Evolutionary conservation across 2,329 filamentous ascomycete genomes (phyloP), one percentile per base, ranked within the genome.

Genomic region (Tympanopsis confertula): DNA sequence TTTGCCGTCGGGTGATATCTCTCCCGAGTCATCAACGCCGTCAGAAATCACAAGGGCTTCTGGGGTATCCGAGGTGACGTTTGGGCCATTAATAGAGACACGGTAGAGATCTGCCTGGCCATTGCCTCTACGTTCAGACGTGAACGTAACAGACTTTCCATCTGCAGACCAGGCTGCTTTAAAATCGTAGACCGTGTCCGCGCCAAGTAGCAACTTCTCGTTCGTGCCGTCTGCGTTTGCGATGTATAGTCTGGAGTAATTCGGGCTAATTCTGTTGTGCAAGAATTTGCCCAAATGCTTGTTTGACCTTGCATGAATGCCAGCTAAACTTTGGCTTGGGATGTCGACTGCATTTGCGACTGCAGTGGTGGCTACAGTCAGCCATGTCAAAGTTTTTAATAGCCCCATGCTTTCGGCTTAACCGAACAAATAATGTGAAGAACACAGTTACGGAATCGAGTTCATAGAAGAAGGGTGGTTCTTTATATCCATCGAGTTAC

Each of bases 1-100:
- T 60, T 3, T 61, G 3, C 57, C 55, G 39, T 65, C 49, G 0
- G 60, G 61, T 0, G 59, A 64, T 1, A 64, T 33, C 0, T 50
- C 52, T 5, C 47, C 54, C 0, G 47, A 49, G 39, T 63, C 61
- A 38, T 65, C 59, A 26, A 26, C 22, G 7, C 7, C 22, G 22
- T 7, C 7, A 7, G 22, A 26, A 10, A n/a, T 26, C 7, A 26
- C 22, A 26, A 26, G 7, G 7, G 22, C 7, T n/a, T 26, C 42
- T 38, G 59, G 46, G 4, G 65, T 38, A 0, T 48, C 54, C 0
- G 54, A 52, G n/a, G n/a, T 7, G n/a, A 26, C 7, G 4, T 30
- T 18, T n/a, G 20, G 35, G 7, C 38, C 42, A 32, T 42, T 37
- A 15, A 38, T 18, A 5, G 35, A 30, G 19, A 42, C 33, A 13